Evolutionary conservation across 2,329 filamentous ascomycete genomes (phyloP), one percentile per base, ranked within the genome.

Genomic region (Ampelomyces quisqualis): DNA sequence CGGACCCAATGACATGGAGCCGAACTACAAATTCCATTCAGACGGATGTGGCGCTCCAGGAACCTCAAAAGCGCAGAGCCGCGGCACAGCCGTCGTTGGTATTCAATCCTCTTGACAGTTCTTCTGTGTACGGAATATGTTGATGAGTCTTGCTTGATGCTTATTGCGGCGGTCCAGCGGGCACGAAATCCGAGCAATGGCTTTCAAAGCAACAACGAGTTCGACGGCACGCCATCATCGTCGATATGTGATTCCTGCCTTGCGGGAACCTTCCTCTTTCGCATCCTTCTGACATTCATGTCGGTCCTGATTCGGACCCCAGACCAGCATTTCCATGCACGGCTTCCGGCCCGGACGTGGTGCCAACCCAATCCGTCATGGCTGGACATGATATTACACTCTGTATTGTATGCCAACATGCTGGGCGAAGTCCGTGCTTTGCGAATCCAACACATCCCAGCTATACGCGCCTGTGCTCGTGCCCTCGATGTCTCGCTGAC

Each of bases 101-200:
- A 30, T 45, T 48, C 45, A 48, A 14, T 39, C 45, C 18, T 21
- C 48, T 48, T 51, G 45, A 42, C 48, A 34, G 17, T 13, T 35
- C 19, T 28, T 32, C 19, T 26, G n/a, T n/a, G n/a, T n/a, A n/a
- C n/a, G n/a, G n/a, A n/a, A n/a, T n/a, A 28, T 18, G 21, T 38
- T 38, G 28, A 38, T 32, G 36, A 38, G 36, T n/a, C n/a, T n/a
- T n/a, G 28, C 36, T 18, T 9, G 20, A 32, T 21, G 27, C 27
- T 18, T 8, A 14, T 18, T 14, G 5, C 5, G 13, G 8, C 32
- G 36, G 41, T 20, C 33, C 22, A 8, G 11, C 35, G 40, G 40
- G 19, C 15, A 11, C 9, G 3, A 6, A 13, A 13, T 23, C 40
- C 40, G 24, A 7, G 17, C 8, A 5, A 15, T 7, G 9, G 6